Evolutionary conservation across 2,329 filamentous ascomycete genomes (phyloP).

Genomic region (Penicillium crustosum): DNA sequence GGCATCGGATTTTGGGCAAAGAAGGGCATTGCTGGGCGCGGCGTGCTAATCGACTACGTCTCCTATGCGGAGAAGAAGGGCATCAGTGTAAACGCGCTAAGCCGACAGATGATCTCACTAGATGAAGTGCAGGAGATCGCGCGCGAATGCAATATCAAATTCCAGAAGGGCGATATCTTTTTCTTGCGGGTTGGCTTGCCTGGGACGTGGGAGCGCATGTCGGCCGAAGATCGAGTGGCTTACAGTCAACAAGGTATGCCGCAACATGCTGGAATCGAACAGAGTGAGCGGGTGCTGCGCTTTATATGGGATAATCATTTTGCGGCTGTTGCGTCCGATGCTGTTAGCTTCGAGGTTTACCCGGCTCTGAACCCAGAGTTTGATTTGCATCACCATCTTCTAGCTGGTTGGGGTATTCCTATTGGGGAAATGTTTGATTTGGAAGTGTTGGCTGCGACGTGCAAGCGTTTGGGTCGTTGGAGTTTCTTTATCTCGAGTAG

Average conservation of each 20-base stretch:
- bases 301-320: constrained; percentile 63
- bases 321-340: constrained; percentile 60
- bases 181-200: constrained; percentile 41
- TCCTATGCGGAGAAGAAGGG: constrained; percentile 37
- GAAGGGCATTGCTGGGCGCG: constrained; percentile 42
- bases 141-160: constrained; percentile 35
- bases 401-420: constrained; percentile 41
- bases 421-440: constrained; percentile 45
- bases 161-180: constrained; percentile 41
- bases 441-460: constrained; percentile 37
- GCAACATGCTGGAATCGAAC: constrained; percentile 40
- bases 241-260: constrained; percentile 35
- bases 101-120: constrained; percentile 34
- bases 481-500: constrained; percentile 43
- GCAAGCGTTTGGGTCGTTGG: constrained; percentile 36
- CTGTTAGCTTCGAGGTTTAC: constrained; percentile 58
- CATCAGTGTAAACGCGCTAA: constrained; percentile 34
- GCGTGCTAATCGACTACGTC: constrained; percentile 43
- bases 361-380: constrained; percentile 36
- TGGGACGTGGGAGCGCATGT: constrained; percentile 37
- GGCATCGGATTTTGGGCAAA: constrained; percentile 42
- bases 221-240: constrained; percentile 23
- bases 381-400: constrained; percentile 39
- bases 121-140: constrained; percentile 39
- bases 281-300: constrained; percentile 46